Evolutionary conservation across 2,329 filamentous ascomycete genomes (phyloP).

Genomic region (Graphiopsis chlorocephala): DNA sequence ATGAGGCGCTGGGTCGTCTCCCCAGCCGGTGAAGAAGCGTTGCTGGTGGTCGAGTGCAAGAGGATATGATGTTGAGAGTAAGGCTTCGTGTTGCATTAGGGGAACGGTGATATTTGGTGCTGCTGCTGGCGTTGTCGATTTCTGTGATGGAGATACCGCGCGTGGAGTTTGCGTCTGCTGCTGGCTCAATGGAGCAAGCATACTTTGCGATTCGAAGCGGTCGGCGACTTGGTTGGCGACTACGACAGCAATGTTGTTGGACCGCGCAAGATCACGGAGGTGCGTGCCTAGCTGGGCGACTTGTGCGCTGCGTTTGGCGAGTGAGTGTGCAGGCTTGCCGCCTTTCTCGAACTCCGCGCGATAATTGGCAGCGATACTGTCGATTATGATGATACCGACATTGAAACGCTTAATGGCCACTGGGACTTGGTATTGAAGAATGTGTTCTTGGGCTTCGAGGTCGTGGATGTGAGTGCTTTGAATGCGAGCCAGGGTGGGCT

Average conservation of each 20-base stretch:
- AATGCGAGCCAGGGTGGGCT: constrained; percentile 71
- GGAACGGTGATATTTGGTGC: background rate
- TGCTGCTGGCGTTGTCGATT: background rate
- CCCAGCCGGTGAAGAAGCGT: constrained; percentile 94
- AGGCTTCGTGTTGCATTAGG: constrained; percentile 13
- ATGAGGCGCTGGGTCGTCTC: constrained; percentile 52
- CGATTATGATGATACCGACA: constrained; percentile 79
- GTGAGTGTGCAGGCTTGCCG: constrained; percentile 44
- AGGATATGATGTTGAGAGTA: constrained; percentile 49
- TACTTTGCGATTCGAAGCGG: constrained; percentile 57
- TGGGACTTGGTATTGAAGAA: constrained; percentile 87
- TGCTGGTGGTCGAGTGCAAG: constrained; percentile 85
- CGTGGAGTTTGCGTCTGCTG: constrained; percentile 18
- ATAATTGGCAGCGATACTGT: constrained; percentile 94
- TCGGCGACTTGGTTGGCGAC: constrained; percentile 96
- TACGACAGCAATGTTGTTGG: constrained; percentile 76
- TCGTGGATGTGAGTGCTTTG: constrained; percentile 81
- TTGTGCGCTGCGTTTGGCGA: constrained; percentile 74
- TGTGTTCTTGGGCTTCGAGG: constrained; percentile 92
- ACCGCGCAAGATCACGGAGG: constrained; percentile 71
- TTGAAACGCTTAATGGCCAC: constrained; percentile 73
- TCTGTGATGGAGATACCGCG: constrained; percentile 21
- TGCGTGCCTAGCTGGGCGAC: constrained; percentile 73
- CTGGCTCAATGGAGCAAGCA: constrained; percentile 17
- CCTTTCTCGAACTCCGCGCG: constrained; percentile 75